Conservation (phyloP, 345 rosid species). For the Euclidium syriacum region DNA sequence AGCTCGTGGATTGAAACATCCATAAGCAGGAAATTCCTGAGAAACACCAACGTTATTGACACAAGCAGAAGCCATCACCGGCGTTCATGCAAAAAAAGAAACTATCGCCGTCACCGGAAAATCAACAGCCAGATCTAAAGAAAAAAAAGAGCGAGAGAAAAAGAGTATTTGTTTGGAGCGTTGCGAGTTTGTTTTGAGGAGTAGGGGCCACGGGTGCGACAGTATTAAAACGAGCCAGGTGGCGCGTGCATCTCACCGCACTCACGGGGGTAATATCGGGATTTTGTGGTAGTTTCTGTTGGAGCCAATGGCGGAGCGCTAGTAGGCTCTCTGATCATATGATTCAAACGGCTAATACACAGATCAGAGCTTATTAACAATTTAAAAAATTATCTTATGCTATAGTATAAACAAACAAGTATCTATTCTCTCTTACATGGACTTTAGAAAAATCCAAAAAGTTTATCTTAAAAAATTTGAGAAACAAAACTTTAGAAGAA, state of each 20-base stretch:
- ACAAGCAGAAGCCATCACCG: constrained; percentile 81
- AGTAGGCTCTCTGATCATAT: constrained; percentile 3
- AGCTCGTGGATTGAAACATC: constrained; percentile 63
- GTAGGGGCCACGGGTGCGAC: not conserved
- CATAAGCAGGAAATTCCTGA: constrained; percentile 57
- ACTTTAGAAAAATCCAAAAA: constrained; percentile 1
- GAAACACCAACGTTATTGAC: constrained; percentile 58
- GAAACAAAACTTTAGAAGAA: not conserved
- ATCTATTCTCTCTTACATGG: not conserved
- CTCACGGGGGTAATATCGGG: not conserved
- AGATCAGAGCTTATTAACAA: not conserved
- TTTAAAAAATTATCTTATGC: not conserved
- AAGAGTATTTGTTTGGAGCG: constrained; percentile 20
- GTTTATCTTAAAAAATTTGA: not conserved
- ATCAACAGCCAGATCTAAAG: constrained; percentile 24
- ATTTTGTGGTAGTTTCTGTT: not conserved
- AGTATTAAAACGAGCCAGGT: constrained; percentile 15
- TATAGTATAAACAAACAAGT: too few relatives aligned
- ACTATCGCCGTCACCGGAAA: not conserved
- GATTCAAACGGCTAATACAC: constrained; percentile 24
- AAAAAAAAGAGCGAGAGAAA: not conserved
- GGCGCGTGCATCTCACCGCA: constrained; percentile 23
- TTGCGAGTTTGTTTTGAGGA: constrained; percentile 1
- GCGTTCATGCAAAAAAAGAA: constrained; percentile 13
- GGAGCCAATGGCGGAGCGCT: constrained; percentile 13